A percentile compares a stretch with the other conserved stretches of the same genome.
phyloP scores from a whole-genome alignment of 176 grass and related monocot species.

The Canna indica region DNA sequence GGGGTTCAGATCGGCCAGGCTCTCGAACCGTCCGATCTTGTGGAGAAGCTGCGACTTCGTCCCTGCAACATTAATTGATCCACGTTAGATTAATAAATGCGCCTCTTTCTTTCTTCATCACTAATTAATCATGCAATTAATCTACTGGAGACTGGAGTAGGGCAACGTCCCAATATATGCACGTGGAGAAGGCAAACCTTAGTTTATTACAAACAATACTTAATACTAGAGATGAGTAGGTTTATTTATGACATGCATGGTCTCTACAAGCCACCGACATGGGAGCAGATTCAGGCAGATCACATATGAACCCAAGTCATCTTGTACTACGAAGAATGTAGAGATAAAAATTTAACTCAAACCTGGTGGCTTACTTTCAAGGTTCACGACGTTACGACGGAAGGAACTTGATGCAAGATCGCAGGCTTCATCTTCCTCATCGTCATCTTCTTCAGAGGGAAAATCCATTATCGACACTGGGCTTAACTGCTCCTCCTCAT shows the following conservation, averaged over 20 bases:
- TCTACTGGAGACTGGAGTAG: background rate
- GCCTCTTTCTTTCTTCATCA: background rate
- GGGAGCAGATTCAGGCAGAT: slow-evolving; percentile 20
- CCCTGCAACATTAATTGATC: slow-evolving; percentile 16
- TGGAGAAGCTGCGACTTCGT: slow-evolving; percentile 35
- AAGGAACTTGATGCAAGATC: slow-evolving; percentile 27
- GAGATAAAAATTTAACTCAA: background rate
- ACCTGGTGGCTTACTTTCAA: slow-evolving; percentile 53
- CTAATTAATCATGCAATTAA: background rate
- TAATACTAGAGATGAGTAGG: background rate
- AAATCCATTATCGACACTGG: slow-evolving; percentile 82
- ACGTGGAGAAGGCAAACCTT: background rate
- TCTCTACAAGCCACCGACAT: background rate
- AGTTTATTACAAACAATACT: background rate
- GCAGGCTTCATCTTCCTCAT: slow-evolving; percentile 16
- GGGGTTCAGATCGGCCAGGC: slow-evolving; percentile 17
- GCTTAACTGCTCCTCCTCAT: slow-evolving; percentile 36
- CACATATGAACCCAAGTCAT: slow-evolving; percentile 1
- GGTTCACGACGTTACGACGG: slow-evolving; percentile 31
- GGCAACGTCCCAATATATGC: background rate
- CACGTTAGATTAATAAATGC: background rate
- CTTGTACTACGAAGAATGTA: too few relatives aligned
- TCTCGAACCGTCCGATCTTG: slow-evolving; percentile 44
- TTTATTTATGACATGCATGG: background rate
- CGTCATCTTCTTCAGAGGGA: slow-evolving; percentile 40